Conservation (phyloP, 352 stramenopile genomes). For the Phytophthora vignae region DNA sequence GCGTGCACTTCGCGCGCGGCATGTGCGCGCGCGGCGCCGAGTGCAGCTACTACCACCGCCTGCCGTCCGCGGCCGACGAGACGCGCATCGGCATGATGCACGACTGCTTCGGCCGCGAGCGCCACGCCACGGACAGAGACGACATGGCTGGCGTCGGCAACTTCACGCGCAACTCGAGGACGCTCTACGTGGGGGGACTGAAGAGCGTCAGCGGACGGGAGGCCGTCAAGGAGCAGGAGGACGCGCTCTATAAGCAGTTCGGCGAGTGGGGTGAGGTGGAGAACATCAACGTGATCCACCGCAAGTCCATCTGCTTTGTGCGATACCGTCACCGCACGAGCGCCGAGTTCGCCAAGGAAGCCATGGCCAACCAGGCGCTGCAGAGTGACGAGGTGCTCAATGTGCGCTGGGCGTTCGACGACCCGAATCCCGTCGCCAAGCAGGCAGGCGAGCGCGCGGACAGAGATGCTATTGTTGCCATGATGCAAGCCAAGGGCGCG, state of each 20-base stretch:
- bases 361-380: constrained; percentile 92
- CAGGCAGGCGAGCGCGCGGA: constrained; percentile 86
- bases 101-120: constrained; percentile 93
- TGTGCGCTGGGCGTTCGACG: constrained; percentile 93
- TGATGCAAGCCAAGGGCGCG: constrained; percentile 77
- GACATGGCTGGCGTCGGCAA: constrained; percentile 94
- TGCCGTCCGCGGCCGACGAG: constrained; percentile 82
- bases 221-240: constrained; percentile 63
- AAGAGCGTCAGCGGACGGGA: constrained; percentile 59
- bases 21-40: constrained; percentile 88
- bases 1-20: constrained; percentile 93
- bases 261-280: constrained; percentile 95
- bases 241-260: constrained; percentile 89
- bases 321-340: constrained; percentile 82
- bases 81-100: constrained; percentile 87
- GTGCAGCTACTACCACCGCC: constrained; percentile 94
- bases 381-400: constrained; percentile 92
- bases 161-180: constrained; percentile 92
- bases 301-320: constrained; percentile 93
- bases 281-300: constrained; percentile 93
- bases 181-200: constrained; percentile 92
- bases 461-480: constrained; percentile 89
- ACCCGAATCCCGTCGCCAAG: constrained; percentile 94
- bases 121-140: constrained; percentile 91
- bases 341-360: constrained; percentile 88